Conservation (phyloP, 306 rosid species). For the Lablab purpureus region DNA sequence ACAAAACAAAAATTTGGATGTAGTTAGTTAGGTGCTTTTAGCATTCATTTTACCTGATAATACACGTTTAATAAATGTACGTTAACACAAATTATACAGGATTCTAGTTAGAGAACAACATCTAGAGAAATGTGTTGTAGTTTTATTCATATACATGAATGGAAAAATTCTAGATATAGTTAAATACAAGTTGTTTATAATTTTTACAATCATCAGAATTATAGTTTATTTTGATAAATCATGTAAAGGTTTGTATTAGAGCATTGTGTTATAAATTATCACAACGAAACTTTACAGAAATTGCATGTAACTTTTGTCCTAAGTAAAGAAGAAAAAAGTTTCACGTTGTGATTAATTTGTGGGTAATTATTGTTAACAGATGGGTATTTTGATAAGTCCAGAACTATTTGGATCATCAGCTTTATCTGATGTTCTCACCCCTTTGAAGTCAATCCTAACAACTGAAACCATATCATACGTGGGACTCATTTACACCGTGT, state of each 20-base stretch:
- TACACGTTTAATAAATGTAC: background rate
- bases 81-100: too few species aligned
- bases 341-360: constrained; percentile 21
- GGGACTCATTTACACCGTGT: constrained; percentile 47
- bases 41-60: background rate
- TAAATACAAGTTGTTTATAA: background rate
- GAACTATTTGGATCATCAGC: background rate
- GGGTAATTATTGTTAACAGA: constrained; percentile 35
- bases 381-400: constrained; percentile 45
- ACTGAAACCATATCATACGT: constrained; percentile 44
- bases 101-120: too few species aligned
- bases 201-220: background rate
- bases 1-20: background rate
- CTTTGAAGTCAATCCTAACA: background rate
- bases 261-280: background rate
- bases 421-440: background rate
- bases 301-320: background rate
- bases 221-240: background rate
- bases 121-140: background rate
- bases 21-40: background rate
- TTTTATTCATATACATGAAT: too few species aligned
- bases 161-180: background rate
- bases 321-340: background rate
- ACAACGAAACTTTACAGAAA: background rate
- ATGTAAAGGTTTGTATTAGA: background rate